phyloP scores from a whole-genome alignment of 352 stramenopile species.

The Elongisporangium undulatum region DNA sequence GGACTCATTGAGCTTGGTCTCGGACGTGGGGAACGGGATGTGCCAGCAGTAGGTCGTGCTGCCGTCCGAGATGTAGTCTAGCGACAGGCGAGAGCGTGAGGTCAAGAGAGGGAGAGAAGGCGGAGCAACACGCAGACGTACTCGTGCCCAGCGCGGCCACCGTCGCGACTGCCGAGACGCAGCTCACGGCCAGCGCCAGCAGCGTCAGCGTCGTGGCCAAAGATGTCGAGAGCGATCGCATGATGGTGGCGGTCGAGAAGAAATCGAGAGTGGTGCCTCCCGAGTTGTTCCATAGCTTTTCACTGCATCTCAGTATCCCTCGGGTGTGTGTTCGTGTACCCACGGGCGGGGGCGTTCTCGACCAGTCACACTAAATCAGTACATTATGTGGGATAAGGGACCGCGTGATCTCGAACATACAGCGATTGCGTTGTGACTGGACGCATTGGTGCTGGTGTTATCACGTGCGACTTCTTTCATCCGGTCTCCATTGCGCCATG shows the following conservation, averaged over 20 bases:
- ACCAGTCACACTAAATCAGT: background rate
- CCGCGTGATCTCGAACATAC: background rate
- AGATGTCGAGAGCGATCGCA: constrained; percentile 9
- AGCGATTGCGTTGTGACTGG: background rate
- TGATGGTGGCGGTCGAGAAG: constrained; percentile 3
- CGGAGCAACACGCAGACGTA: constrained; percentile 15
- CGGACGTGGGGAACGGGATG: constrained; percentile 32
- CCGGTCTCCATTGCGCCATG: background rate
- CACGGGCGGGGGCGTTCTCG: background rate
- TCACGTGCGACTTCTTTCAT: background rate
- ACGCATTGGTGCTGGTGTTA: background rate
- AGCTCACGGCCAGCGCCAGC: constrained; percentile 6
- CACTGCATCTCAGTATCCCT: too few species aligned
- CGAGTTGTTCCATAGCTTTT: background rate
- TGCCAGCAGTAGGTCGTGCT: constrained; percentile 50
- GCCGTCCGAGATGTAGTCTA: constrained; percentile 40
- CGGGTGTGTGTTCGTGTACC: too few species aligned
- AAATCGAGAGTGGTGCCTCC: background rate
- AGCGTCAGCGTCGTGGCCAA: constrained; percentile 4
- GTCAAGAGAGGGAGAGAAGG: background rate
- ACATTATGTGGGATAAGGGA: background rate
- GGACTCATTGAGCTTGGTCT: constrained; percentile 34
- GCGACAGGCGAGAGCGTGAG: background rate
- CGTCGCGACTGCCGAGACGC: background rate
- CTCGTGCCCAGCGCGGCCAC: constrained; percentile 33